These are phyloP conservation scores for Hypoxylon sp. DNA, from an alignment of 2,329 filamentous ascomycete genomes.

Conservation along the genomic window DNA sequence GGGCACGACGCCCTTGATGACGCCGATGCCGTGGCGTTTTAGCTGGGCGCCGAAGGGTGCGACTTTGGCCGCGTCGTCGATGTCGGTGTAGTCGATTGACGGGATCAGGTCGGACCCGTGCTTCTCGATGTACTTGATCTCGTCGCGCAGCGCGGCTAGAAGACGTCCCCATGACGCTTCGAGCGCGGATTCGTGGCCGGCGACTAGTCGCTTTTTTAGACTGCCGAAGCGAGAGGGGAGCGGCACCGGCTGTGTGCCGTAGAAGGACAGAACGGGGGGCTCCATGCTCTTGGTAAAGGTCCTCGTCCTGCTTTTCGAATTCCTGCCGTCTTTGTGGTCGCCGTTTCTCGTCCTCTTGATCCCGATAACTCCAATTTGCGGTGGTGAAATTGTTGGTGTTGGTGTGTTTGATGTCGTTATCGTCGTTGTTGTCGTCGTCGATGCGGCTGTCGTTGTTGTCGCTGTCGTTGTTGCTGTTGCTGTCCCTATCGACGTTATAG, in stretches of 20 bases:
- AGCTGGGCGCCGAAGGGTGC: slow-evolving; percentile 70
- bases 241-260: slow-evolving; percentile 70
- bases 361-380: slow-evolving; percentile 44
- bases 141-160: slow-evolving; percentile 64
- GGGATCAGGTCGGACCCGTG: slow-evolving; percentile 69
- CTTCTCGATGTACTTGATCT: slow-evolving; percentile 67
- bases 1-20: slow-evolving; percentile 75
- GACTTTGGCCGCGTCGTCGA: slow-evolving; percentile 63
- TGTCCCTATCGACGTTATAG: slow-evolving; percentile 29
- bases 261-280: slow-evolving; percentile 68
- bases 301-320: slow-evolving; percentile 52
- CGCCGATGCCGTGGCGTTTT: slow-evolving; percentile 74
- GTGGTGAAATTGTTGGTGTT: slow-evolving; percentile 27
- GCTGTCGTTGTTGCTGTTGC: slow-evolving; percentile 23
- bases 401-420: slow-evolving; percentile 23
- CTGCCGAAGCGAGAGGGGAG: slow-evolving; percentile 71
- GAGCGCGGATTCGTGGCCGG: slow-evolving; percentile 68
- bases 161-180: slow-evolving; percentile 70
- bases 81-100: slow-evolving; percentile 67
- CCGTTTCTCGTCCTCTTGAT: slow-evolving; percentile 52
- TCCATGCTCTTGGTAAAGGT: slow-evolving; percentile 60
- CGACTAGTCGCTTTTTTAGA: slow-evolving; percentile 69
- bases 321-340: slow-evolving; percentile 53
- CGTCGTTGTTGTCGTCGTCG: slow-evolving; percentile 25
- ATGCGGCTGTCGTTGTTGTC: slow-evolving; percentile 30